These are phyloP conservation scores for Somion occarium DNA, from an alignment of 1,284 basidiomycete genomes.

Conservation along the genomic window DNA sequence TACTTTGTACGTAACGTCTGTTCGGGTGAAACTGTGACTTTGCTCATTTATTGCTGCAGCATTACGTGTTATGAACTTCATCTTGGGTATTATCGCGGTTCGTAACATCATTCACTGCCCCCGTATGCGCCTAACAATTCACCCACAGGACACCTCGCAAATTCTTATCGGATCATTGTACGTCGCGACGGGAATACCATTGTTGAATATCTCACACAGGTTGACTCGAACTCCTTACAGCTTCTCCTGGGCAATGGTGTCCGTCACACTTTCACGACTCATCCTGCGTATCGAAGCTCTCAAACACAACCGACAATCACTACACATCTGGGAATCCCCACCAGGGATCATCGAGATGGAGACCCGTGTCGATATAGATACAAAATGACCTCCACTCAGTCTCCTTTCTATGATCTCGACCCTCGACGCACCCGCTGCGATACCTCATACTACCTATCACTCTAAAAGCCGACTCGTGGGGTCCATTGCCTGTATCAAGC, in stretches of 20 bases:
- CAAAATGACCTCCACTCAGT: no score
- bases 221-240: not conserved
- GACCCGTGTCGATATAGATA: not conserved
- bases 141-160: not conserved
- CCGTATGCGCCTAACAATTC: constrained; percentile 1
- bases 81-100: not conserved
- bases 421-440: no score
- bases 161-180: not conserved
- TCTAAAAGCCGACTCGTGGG: no score
- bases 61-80: not conserved
- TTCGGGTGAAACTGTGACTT: no score
- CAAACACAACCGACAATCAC: not conserved
- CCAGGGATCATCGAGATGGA: not conserved
- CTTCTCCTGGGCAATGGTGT: constrained; percentile 9
- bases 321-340: not conserved
- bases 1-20: no score
- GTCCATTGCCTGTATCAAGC: no score
- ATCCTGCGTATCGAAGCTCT: constrained; percentile 11
- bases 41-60: no score
- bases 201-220: no score
- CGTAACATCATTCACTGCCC: constrained; percentile 1
- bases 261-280: constrained; percentile 8
- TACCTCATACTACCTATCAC: no score
- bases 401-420: no score
- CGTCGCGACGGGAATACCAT: no score